Percentiles rank a stretch among this genome's conserved stretches.
Conservation (phyloP, 345 rosid species). For the Lepidium africanum region DNA sequence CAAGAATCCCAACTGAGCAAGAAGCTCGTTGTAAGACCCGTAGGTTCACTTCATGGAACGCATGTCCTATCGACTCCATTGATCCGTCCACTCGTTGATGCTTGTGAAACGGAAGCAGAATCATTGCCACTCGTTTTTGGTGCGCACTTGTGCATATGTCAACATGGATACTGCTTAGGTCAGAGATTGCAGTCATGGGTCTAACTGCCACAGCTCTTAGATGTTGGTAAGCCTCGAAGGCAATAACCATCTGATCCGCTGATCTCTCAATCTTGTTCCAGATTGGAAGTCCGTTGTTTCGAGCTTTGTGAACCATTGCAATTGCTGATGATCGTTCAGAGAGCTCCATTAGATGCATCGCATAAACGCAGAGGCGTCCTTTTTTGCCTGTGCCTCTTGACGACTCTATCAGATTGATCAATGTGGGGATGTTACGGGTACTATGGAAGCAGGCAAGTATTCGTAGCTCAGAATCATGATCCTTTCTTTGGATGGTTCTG, state of each 20-base stretch:
- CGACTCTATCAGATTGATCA: slow-evolving; percentile 54
- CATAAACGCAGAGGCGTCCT: slow-evolving; percentile 53
- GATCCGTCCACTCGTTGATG: slow-evolving; percentile 51
- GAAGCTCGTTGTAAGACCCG: slow-evolving; percentile 47
- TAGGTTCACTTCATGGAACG: slow-evolving; percentile 38
- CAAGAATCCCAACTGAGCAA: slow-evolving; percentile 66
- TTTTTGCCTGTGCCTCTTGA: slow-evolving; percentile 38
- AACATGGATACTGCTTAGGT: slow-evolving; percentile 43
- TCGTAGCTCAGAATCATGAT: slow-evolving; percentile 47
- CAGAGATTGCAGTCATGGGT: slow-evolving; percentile 76
- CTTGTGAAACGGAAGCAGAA: slow-evolving; percentile 64
- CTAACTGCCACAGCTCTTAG: slow-evolving; percentile 57
- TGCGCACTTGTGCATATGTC: slow-evolving; percentile 63
- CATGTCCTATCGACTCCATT: slow-evolving; percentile 57
- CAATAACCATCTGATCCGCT: slow-evolving; percentile 48
- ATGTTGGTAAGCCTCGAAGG: slow-evolving; percentile 65
- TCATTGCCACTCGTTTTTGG: slow-evolving; percentile 46
- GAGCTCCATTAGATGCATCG: slow-evolving; percentile 75
- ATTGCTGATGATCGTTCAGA: slow-evolving; percentile 71
- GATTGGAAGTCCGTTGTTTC: slow-evolving; percentile 58
- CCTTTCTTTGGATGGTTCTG: slow-evolving; percentile 41
- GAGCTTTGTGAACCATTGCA: slow-evolving; percentile 70
- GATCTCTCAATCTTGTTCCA: slow-evolving; percentile 46
- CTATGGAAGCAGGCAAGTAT: slow-evolving; percentile 59
- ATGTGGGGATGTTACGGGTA: slow-evolving; percentile 53